Evolutionary conservation across 1,284 basidiomycete genomes (phyloP).

Genomic region (Mrakiaceae sp.): DNA sequence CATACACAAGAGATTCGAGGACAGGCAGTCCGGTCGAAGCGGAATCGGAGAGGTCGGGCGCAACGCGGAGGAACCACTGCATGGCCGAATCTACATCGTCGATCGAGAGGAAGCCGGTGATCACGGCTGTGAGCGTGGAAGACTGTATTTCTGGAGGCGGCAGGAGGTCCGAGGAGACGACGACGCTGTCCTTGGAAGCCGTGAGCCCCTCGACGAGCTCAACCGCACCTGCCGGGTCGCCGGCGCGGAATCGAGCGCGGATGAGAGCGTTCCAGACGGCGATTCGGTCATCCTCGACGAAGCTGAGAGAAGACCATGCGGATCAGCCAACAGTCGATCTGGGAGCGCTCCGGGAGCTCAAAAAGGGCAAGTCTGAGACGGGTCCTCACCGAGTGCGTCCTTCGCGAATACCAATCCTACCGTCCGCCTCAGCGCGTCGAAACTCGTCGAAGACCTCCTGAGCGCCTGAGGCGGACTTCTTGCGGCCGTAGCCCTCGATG

Average conservation of each 20-base stretch:
- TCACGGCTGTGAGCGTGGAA: constrained; percentile 50
- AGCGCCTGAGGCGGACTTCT: constrained; percentile 48
- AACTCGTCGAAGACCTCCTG: constrained; percentile 59
- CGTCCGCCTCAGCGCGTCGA: constrained; percentile 36
- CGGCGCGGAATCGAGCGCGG: constrained; percentile 56
- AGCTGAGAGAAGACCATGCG: background rate
- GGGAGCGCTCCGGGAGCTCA: too few species aligned
- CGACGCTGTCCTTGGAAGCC: constrained; percentile 38
- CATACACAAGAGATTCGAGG: constrained; percentile 10
- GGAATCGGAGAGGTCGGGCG: constrained; percentile 1
- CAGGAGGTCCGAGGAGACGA: constrained; percentile 41
- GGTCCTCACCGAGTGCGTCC: background rate
- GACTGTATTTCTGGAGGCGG: constrained; percentile 41
- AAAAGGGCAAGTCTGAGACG: too few species aligned
- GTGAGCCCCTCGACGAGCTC: constrained; percentile 64
- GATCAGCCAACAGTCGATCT: background rate
- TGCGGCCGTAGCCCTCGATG: constrained; percentile 49
- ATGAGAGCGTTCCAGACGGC: constrained; percentile 65
- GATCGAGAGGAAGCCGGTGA: constrained; percentile 51
- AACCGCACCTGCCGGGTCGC: constrained; percentile 53
- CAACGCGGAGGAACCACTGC: constrained; percentile 51
- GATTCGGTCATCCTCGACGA: constrained; percentile 23
- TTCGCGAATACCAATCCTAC: constrained; percentile 21
- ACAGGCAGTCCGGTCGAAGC: background rate
- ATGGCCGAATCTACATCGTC: constrained; percentile 55